Conservation (phyloP, 1,139 yeast genomes). For the Saccharomycopsis hybrid region DNA sequence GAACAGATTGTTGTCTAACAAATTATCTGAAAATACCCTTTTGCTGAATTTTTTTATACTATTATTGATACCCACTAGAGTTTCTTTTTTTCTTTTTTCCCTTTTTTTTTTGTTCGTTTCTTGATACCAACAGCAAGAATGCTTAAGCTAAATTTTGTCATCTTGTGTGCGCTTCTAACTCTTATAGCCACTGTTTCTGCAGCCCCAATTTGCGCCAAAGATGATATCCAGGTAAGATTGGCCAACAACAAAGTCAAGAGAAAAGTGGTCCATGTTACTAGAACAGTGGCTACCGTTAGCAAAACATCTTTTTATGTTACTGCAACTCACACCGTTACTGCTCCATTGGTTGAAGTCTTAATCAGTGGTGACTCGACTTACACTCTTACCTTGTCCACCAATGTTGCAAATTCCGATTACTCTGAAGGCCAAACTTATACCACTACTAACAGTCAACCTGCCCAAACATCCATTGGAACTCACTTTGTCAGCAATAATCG, state of each 20-base stretch:
- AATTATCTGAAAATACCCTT: no score
- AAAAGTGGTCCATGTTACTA: conserved; percentile 39
- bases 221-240: conserved; percentile 6
- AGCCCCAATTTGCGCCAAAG: conserved; percentile 15
- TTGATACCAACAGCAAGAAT: no score
- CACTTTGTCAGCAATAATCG: conserved; percentile 13
- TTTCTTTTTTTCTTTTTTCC: no score
- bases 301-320: conserved; percentile 48
- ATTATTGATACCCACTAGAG: no score
- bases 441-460: conserved; percentile 22
- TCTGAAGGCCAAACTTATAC: conserved; percentile 27
- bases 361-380: conserved; percentile 57
- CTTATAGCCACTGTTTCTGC: not conserved
- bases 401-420: conserved; percentile 27
- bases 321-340: conserved; percentile 51
- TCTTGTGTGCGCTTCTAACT: not conserved
- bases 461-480: conserved; percentile 21
- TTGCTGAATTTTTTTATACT: no score
- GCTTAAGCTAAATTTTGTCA: no score
- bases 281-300: conserved; percentile 59
- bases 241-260: conserved; percentile 23
- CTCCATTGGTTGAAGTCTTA: conserved; percentile 65
- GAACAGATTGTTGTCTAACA: no score
- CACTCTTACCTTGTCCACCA: conserved; percentile 44
- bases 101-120: no score